phyloP scores from a whole-genome alignment of 208 protist species.

The Angomonas ambiguus region DNA sequence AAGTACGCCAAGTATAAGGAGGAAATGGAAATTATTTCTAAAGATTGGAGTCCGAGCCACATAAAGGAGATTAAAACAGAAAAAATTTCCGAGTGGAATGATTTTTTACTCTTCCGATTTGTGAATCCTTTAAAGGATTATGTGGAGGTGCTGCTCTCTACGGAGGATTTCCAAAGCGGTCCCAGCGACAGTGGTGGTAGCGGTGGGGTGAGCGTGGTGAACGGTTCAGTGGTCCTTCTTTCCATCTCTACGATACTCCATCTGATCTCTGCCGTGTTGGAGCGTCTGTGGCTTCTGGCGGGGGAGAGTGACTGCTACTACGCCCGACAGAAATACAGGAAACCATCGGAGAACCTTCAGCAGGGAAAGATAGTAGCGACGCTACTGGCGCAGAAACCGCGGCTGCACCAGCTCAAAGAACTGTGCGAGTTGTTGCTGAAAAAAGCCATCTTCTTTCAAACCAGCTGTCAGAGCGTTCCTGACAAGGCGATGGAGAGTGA shows the following conservation, averaged over 20 bases:
- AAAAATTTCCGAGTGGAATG: no score
- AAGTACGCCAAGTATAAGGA: neutral
- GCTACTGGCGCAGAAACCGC: conserved; percentile 72
- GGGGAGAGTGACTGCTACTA: conserved; percentile 30
- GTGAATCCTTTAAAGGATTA: conserved; percentile 25
- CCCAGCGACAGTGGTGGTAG: neutral
- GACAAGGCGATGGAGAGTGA: no score
- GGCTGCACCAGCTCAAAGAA: conserved; percentile 67
- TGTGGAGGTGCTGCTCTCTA: neutral
- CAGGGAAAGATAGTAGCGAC: conserved; percentile 6
- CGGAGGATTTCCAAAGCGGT: neutral
- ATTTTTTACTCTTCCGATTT: no score
- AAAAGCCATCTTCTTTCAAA: no score
- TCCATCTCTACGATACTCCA: no score
- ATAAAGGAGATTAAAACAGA: no score
- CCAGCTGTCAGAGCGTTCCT: no score
- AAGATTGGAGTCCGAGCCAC: no score
- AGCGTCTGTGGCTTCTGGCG: conserved; percentile 40
- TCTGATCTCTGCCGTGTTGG: conserved; percentile 46
- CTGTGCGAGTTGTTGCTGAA: conserved; percentile 56
- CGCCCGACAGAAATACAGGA: neutral
- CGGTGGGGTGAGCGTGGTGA: no score
- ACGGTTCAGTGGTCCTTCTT: no score
- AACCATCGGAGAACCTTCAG: neutral
- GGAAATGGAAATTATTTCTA: conserved; percentile 14